Evolutionary conservation across 2,329 filamentous ascomycete species (phyloP).

Genomic region (Mycosphaerelloides madeirae): DNA sequence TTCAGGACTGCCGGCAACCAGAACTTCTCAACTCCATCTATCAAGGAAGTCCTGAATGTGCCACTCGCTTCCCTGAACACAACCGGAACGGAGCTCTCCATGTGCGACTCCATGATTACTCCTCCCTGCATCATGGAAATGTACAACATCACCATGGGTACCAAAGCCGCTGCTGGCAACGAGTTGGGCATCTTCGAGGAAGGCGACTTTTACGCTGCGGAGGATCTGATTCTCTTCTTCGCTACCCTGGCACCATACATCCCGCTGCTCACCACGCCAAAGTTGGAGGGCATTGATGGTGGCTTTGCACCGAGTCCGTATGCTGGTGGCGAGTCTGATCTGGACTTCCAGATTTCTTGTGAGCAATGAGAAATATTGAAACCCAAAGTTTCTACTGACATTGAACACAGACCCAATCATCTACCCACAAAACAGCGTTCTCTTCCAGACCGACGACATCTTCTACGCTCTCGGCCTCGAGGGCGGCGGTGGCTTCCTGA

Average conservation of each 20-base stretch:
- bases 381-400: constrained; percentile 6
- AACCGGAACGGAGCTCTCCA: constrained; percentile 8
- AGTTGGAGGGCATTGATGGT: constrained; percentile 24
- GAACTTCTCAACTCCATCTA: constrained; percentile 11
- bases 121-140: constrained; percentile 21
- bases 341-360: constrained; percentile 12
- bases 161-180: constrained; percentile 38
- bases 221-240: constrained; percentile 45
- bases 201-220: constrained; percentile 42
- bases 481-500: constrained; percentile 27
- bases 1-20: constrained; percentile 13
- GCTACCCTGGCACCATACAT: constrained; percentile 31
- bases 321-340: constrained; percentile 37
- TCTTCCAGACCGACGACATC: constrained; percentile 44
- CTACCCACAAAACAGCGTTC: constrained; percentile 44
- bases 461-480: constrained; percentile 31
- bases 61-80: constrained; percentile 9
- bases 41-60: constrained; percentile 1
- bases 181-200: constrained; percentile 46
- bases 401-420: constrained; percentile 36
- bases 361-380: not conserved
- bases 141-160: constrained; percentile 42
- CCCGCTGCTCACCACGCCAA: constrained; percentile 26
- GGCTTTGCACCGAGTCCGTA: constrained; percentile 28
- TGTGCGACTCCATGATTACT: constrained; percentile 23